These are phyloP conservation scores for Microdochium trichocladiopsis DNA, from an alignment of 2,329 filamentous ascomycete genomes.

Conservation along the genomic window DNA sequence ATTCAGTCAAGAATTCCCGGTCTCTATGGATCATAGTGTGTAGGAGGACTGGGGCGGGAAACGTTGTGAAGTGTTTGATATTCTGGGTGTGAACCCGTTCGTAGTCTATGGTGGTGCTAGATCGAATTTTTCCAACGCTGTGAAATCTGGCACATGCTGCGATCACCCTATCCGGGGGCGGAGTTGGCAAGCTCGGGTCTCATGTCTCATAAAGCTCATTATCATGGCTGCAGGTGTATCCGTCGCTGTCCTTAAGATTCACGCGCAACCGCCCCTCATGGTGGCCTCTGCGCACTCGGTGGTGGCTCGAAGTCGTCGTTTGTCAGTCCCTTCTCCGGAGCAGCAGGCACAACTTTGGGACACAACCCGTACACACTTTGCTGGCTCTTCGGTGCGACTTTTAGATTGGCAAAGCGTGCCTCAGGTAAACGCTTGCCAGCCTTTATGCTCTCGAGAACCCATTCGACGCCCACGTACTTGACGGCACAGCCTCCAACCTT, in stretches of 20 bases:
- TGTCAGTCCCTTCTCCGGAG: not conserved
- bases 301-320: not conserved
- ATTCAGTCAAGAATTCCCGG: too few relatives aligned
- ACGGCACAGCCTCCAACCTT: slow-evolving; percentile 61
- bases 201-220: not conserved
- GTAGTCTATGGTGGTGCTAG: too few relatives aligned
- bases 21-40: too few relatives aligned
- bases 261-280: too few relatives aligned
- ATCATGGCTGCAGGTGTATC: not conserved
- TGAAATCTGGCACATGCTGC: too few relatives aligned
- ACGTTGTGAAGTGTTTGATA: too few relatives aligned
- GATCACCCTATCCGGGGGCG: too few relatives aligned
- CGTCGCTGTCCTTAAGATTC: not conserved
- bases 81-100: too few relatives aligned
- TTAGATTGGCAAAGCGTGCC: slow-evolving; percentile 59
- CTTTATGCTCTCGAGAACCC: slow-evolving; percentile 80
- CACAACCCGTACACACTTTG: slow-evolving; percentile 54
- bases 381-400: slow-evolving; percentile 55
- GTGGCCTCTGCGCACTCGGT: not conserved
- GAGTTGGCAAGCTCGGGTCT: too few relatives aligned
- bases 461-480: slow-evolving; percentile 76
- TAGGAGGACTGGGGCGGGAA: too few relatives aligned
- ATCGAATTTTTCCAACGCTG: not conserved
- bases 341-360: not conserved
- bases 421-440: slow-evolving; percentile 69